These are phyloP conservation scores for Kandelia obovata DNA, from an alignment of 345 rosid species.

Conservation along the genomic window DNA sequence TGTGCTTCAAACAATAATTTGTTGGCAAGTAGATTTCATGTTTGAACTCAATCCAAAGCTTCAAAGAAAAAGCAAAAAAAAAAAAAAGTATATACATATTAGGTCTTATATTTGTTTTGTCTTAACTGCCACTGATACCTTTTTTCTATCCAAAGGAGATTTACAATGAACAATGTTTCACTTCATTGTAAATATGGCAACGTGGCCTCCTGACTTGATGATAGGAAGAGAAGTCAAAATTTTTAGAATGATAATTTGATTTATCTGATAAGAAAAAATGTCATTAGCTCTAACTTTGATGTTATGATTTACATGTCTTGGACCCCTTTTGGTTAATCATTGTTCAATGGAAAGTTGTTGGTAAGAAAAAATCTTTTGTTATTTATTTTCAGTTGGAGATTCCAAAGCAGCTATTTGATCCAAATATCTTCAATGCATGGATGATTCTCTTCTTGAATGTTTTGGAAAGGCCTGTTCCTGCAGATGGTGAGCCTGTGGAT, in stretches of 20 bases:
- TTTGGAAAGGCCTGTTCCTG: constrained; percentile 90
- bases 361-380: not conserved
- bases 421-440: constrained; percentile 84
- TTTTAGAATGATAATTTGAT: not conserved
- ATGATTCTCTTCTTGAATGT: constrained; percentile 84
- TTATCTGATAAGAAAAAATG: not conserved
- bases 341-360: too few species aligned
- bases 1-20: too few species aligned
- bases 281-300: not conserved
- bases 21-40: too few species aligned
- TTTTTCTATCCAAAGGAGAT: not conserved
- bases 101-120: not conserved
- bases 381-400: constrained; percentile 72
- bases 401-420: constrained; percentile 79
- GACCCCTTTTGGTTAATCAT: not conserved
- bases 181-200: not conserved
- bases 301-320: constrained; percentile 2
- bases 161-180: not conserved
- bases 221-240: not conserved
- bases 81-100: too few species aligned
- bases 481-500: constrained; percentile 90
- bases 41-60: too few species aligned
- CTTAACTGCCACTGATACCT: not conserved
- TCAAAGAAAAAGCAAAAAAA: too few species aligned
- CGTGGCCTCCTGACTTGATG: not conserved